Conservation (phyloP, 1,284 basidiomycete genomes). For the Ganoderma leucocontextum region DNA sequence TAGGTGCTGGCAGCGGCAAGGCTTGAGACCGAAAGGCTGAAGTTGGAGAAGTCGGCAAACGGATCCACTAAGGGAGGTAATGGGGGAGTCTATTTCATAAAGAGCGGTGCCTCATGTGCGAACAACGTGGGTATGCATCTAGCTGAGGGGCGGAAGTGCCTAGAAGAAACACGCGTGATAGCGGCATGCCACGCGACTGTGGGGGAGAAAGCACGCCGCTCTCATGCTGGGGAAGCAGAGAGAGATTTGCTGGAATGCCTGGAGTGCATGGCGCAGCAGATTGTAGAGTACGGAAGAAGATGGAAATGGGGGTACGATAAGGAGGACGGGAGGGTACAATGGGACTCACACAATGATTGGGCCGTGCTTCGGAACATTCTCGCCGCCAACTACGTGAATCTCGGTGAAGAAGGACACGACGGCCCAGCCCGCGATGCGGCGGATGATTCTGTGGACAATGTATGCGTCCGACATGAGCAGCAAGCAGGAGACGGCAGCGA, state of each 20-base stretch:
- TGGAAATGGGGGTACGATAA: background rate
- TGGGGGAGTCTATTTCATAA: background rate
- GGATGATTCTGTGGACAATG: conserved; percentile 68
- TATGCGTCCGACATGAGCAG: conserved; percentile 47
- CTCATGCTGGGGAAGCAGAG: conserved; percentile 4
- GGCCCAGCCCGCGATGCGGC: conserved; percentile 75
- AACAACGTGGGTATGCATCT: background rate
- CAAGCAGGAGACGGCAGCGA: conserved; percentile 7
- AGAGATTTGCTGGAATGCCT: background rate
- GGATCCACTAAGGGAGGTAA: background rate
- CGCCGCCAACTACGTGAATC: conserved; percentile 82
- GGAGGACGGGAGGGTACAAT: background rate
- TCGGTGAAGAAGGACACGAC: conserved; percentile 88
- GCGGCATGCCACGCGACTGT: conserved; percentile 15
- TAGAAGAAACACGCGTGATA: conserved; percentile 12
- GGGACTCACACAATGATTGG: conserved; percentile 86
- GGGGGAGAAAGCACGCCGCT: conserved; percentile 1
- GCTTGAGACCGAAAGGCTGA: background rate
- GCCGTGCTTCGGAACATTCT: conserved; percentile 85
- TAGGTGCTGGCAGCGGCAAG: conserved; percentile 7
- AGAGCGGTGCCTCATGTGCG: conserved; percentile 5
- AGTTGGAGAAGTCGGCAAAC: background rate
- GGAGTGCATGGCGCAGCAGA: background rate
- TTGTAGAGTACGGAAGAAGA: background rate
- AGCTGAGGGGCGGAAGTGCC: conserved; percentile 6